These are phyloP conservation scores for Asterochloris erici DNA, from an alignment of 139 green algal genomes.

Conservation along the genomic window DNA sequence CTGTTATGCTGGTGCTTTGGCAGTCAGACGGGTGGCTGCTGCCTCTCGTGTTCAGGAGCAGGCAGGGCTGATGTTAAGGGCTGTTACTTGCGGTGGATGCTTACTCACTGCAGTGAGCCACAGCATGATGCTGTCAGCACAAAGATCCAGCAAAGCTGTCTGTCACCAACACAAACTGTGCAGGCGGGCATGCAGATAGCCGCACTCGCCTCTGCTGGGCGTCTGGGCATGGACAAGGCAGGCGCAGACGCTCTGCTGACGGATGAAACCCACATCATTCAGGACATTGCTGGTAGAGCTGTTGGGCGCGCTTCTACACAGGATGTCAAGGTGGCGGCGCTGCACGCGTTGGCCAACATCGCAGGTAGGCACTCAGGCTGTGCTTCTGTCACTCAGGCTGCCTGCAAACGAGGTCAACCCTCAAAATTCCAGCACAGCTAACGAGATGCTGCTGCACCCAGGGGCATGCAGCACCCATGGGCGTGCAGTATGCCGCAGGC, in stretches of 20 bases:
- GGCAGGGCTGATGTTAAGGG: no score
- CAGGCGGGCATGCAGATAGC: neutral
- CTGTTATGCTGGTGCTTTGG: neutral
- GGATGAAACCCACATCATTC: slow-evolving; percentile 12
- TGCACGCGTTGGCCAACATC: slow-evolving; percentile 16
- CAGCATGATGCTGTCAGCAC: no score
- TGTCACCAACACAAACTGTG: neutral
- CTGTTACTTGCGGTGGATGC: no score
- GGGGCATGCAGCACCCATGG: no score
- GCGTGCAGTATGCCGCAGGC: no score
- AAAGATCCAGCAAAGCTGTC: neutral
- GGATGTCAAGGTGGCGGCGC: slow-evolving; percentile 4
- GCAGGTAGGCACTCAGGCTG: neutral
- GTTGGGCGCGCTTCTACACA: neutral
- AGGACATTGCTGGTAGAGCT: slow-evolving; percentile 30
- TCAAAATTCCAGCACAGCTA: no score
- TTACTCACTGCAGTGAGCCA: no score
- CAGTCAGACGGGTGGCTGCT: neutral
- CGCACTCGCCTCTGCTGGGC: slow-evolving; percentile 1
- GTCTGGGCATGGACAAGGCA: slow-evolving; percentile 19
- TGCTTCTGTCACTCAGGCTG: neutral
- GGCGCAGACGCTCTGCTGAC: slow-evolving; percentile 38
- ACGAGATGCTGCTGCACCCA: no score
- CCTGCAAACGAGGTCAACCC: neutral
- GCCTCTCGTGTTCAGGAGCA: no score